These are phyloP conservation scores for Xylaria venustula DNA, from an alignment of 495 filamentous ascomycete genomes.

Conservation along the genomic window DNA sequence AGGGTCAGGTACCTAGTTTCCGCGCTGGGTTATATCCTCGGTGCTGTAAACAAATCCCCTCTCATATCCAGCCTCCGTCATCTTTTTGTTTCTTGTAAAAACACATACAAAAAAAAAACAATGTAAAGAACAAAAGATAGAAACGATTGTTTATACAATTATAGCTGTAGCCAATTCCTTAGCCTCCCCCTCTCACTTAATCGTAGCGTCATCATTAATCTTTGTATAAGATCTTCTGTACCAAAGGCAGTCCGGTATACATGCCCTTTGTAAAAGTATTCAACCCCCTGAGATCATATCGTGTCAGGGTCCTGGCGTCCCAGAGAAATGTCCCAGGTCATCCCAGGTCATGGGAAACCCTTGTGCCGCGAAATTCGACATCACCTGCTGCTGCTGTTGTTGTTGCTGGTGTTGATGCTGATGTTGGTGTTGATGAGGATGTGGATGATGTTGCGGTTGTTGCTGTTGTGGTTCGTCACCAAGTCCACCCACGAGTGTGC, in stretches of 20 bases:
- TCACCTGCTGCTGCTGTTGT: constrained; percentile 16
- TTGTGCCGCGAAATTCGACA: constrained; percentile 10
- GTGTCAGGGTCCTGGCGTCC: background rate
- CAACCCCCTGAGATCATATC: background rate
- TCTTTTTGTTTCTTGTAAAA: background rate
- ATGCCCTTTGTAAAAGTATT: no score
- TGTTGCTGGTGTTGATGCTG: constrained; percentile 2
- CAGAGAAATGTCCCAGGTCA: constrained; percentile 22
- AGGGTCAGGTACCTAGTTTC: no score
- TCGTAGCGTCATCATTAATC: constrained; percentile 9
- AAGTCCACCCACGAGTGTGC: constrained; percentile 19
- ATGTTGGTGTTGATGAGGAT: background rate
- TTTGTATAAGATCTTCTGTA: no score
- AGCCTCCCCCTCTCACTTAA: background rate
- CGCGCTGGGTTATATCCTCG: no score
- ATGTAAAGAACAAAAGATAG: background rate
- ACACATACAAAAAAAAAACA: background rate
- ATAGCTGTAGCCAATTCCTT: background rate
- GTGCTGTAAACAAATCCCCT: no score
- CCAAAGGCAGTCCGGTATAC: background rate
- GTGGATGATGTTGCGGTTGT: background rate
- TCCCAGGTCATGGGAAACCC: constrained; percentile 32
- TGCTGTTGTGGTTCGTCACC: constrained; percentile 9
- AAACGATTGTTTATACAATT: constrained; percentile 7
- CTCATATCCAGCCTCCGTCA: no score